These are phyloP conservation scores for Sugiyamaella japonica DNA, from an alignment of 1,139 yeast genomes.

Conservation along the genomic window DNA sequence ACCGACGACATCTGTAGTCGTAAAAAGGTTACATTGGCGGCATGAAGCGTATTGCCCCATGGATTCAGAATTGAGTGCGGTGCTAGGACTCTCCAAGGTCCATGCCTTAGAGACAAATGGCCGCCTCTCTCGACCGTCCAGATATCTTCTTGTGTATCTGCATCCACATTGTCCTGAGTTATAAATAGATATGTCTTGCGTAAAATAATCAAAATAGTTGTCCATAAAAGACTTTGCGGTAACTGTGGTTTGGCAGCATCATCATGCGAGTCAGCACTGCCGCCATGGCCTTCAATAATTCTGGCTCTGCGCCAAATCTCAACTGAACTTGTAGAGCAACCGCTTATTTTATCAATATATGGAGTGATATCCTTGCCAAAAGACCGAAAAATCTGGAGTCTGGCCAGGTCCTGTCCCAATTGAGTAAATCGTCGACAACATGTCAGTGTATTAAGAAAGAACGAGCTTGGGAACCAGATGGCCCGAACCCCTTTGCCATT, in stretches of 20 bases:
- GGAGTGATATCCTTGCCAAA: constrained; percentile 8
- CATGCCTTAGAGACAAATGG: constrained; percentile 7
- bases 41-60: constrained; percentile 33
- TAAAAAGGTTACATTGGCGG: constrained; percentile 30
- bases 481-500: constrained; percentile 1
- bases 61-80: constrained; percentile 25
- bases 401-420: constrained; percentile 14
- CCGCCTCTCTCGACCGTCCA: constrained; percentile 28
- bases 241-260: neutral
- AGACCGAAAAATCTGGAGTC: constrained; percentile 7
- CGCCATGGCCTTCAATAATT: constrained; percentile 2
- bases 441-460: constrained; percentile 4
- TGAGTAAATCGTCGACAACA: constrained; percentile 6
- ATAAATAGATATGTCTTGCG: constrained; percentile 11
- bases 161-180: constrained; percentile 8
- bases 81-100: constrained; percentile 17
- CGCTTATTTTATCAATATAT: constrained; percentile 1
- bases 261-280: too few species aligned
- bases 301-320: constrained; percentile 6
- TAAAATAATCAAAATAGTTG: constrained; percentile 8
- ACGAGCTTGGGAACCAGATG: constrained; percentile 11
- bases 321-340: neutral
- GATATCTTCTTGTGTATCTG: constrained; percentile 14
- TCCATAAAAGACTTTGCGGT: constrained; percentile 12
- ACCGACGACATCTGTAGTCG: constrained; percentile 11